Conservation (phyloP, 371 early-diverging fungal species). For the Mortierella sp. region DNA sequence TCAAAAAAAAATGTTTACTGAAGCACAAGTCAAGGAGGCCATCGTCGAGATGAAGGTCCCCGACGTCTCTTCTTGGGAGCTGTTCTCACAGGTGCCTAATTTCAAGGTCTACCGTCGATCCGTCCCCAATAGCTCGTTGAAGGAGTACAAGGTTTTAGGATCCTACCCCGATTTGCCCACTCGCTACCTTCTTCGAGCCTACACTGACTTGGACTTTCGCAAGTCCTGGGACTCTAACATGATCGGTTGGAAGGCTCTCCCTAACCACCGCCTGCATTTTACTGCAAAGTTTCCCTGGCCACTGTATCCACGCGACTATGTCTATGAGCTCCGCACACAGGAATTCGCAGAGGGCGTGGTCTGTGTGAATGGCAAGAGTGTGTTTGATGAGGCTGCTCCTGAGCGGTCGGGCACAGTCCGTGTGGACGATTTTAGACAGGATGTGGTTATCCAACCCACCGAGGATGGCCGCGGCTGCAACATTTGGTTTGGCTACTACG, state of each 20-base stretch:
- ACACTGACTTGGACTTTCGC: slow-evolving; percentile 62
- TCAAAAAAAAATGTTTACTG: slow-evolving; percentile 14
- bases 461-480: slow-evolving; percentile 55
- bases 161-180: slow-evolving; percentile 39
- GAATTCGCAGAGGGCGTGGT: slow-evolving; percentile 33
- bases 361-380: slow-evolving; percentile 61
- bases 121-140: slow-evolving; percentile 33
- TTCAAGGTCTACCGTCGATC: slow-evolving; percentile 44
- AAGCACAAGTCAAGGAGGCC: slow-evolving; percentile 38
- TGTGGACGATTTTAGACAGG: slow-evolving; percentile 61
- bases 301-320: slow-evolving; percentile 61
- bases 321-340: slow-evolving; percentile 50
- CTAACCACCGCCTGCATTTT: slow-evolving; percentile 30
- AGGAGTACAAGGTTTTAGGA: slow-evolving; percentile 55
- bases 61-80: slow-evolving; percentile 34
- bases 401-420: slow-evolving; percentile 57
- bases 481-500: slow-evolving; percentile 62
- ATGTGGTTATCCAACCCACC: slow-evolving; percentile 55
- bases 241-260: slow-evolving; percentile 45
- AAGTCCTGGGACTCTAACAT: slow-evolving; percentile 65
- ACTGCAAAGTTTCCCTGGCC: slow-evolving; percentile 62
- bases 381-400: slow-evolving; percentile 31
- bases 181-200: slow-evolving; percentile 34
- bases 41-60: slow-evolving; percentile 33
- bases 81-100: slow-evolving; percentile 37